These are phyloP conservation scores for Simplicillium sp. DNA, from an alignment of 2,329 filamentous ascomycete genomes.

Conservation along the genomic window DNA sequence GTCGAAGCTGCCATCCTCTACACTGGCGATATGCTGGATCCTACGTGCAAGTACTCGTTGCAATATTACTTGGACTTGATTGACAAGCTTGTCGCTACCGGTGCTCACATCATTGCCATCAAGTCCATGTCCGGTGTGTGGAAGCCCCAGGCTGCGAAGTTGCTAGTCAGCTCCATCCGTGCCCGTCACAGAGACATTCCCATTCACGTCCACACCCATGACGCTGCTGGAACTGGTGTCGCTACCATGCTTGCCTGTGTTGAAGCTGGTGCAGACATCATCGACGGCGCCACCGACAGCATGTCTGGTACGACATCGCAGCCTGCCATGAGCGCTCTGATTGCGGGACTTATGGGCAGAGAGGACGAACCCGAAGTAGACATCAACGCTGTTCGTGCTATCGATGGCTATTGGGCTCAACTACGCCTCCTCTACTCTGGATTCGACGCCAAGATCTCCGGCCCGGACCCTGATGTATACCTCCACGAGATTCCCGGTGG, in stretches of 20 bases:
- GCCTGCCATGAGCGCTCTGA: constrained; percentile 77
- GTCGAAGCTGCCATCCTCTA: constrained; percentile 75
- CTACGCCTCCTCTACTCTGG: constrained; percentile 75
- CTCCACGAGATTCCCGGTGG: constrained; percentile 98
- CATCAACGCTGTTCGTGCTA: not conserved
- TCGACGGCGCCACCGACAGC: constrained; percentile 49
- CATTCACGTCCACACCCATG: too few relatives aligned
- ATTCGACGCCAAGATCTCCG: constrained; percentile 89
- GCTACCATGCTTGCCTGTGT: constrained; percentile 50
- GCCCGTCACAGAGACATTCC: too few relatives aligned
- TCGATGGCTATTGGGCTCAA: constrained; percentile 5
- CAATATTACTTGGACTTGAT: constrained; percentile 74
- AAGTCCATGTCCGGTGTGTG: constrained; percentile 89
- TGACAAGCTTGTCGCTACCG: constrained; percentile 71
- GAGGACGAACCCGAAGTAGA: too few relatives aligned
- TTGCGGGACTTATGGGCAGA: not conserved
- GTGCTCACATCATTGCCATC: constrained; percentile 72
- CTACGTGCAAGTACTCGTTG: constrained; percentile 87
- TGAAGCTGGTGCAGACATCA: constrained; percentile 66
- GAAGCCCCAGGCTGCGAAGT: constrained; percentile 73
- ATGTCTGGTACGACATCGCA: constrained; percentile 90
- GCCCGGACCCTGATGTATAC: constrained; percentile 93
- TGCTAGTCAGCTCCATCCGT: constrained; percentile 50
- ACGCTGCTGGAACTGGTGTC: too few relatives aligned
- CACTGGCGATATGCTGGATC: constrained; percentile 61